Conservation (phyloP, 2,329 filamentous ascomycete species). For the Fusarium cicatricum region DNA sequence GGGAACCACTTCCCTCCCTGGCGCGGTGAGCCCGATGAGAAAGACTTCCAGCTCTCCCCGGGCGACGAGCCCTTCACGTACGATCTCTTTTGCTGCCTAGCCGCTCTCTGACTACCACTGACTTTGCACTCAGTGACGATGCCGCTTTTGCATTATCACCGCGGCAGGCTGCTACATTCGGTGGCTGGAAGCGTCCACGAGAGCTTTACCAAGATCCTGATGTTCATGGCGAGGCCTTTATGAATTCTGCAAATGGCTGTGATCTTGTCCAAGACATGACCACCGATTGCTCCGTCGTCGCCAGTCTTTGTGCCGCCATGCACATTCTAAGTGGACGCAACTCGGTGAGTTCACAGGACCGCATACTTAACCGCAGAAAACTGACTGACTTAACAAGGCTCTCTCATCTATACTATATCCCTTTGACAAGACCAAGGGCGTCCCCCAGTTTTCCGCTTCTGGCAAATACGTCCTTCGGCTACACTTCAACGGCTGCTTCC, state of each 20-base stretch:
- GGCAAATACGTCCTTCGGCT: conserved; percentile 94
- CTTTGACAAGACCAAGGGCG: conserved; percentile 65
- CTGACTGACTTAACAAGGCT: conserved; percentile 57
- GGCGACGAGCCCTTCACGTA: conserved; percentile 70
- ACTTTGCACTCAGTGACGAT: conserved; percentile 64
- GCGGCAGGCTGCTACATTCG: conserved; percentile 78
- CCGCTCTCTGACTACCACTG: not conserved
- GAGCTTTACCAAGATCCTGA: conserved; percentile 59
- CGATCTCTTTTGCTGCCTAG: conserved; percentile 38
- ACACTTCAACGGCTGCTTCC: conserved; percentile 93
- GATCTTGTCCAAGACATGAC: conserved; percentile 96
- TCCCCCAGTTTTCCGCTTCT: conserved; percentile 73
- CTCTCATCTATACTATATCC: conserved; percentile 79
- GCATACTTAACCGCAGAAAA: not conserved
- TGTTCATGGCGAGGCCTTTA: conserved; percentile 54
- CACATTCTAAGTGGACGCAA: conserved; percentile 73
- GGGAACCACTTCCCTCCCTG: conserved; percentile 87
- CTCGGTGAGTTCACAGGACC: conserved; percentile 61
- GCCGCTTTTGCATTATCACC: conserved; percentile 76
- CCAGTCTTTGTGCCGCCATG: conserved; percentile 86
- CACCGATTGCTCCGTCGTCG: conserved; percentile 96
- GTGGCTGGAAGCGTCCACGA: conserved; percentile 80
- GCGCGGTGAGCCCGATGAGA: conserved; percentile 67
- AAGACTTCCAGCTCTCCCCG: conserved; percentile 66
- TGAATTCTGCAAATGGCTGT: conserved; percentile 66